Evolutionary conservation across 129 eudicot genomes (phyloP), one percentile per base, ranked within the genome.

Genomic region (Silybum marianum): DNA sequence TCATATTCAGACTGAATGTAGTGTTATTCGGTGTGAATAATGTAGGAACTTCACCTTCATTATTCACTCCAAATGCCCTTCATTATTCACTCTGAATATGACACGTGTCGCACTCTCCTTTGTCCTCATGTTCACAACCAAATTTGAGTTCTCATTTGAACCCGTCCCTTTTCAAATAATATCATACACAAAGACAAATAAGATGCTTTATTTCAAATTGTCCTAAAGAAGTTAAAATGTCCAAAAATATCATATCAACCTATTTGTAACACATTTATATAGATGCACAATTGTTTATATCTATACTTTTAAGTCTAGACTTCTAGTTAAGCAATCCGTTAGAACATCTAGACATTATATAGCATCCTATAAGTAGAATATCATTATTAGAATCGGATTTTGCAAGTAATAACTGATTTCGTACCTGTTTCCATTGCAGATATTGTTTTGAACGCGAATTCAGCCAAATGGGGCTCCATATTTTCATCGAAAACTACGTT

Each of bases 381-480:
- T 73, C 62, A 40, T 44, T 63, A 58, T 14, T 30, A 54, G 34
- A 24, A 23, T 25, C 68, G n/a, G 13, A 25, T 16, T 38, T 38
- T 62, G 16, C 9, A 67, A 30, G 46, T 65, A 78, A 71, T 11
- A 24, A 68, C 23, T 28, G 7, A 38, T 36, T 2, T 0, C 8
- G 6, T 90, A 94, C 98, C 98, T 88, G 88, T 73, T 84, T 87
- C 93, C 70, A 77, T 87, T 70, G 76, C 70, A 51, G 89, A 84
- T 54, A 84, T 42, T 21, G 82, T 79, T 75, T 81, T 84, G 62
- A 93, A 85, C 18, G 92, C 95, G 28, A 80, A 95, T 76, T 95
- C 97, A 8, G 92, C 82, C 83, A 95, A 86, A 84, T 76, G 90
- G 4, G 98, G 97, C 83, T 95, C 99, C 97, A 93, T 95, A 68